These are phyloP conservation scores for Cladosporium sphaerospermum DNA, from an alignment of 2,329 filamentous ascomycete species.

Conservation along the genomic window DNA sequence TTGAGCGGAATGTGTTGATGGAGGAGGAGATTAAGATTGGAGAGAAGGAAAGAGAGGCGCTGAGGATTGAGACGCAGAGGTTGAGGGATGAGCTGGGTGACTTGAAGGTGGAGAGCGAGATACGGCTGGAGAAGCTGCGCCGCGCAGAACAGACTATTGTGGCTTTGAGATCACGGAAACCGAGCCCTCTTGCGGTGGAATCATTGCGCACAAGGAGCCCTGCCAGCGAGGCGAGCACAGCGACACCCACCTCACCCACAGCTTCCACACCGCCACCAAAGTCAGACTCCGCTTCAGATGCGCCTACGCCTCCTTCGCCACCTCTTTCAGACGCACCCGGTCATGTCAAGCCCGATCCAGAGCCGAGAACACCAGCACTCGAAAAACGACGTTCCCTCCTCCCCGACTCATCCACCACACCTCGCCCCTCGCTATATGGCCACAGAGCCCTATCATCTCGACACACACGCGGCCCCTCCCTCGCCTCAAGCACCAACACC, in stretches of 20 bases:
- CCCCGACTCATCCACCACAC: constrained; percentile 47
- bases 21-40: constrained; percentile 90
- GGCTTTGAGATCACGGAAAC: constrained; percentile 46
- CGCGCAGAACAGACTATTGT: constrained; percentile 53
- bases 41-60: constrained; percentile 81
- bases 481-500: constrained; percentile 30
- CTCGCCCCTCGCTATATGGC: constrained; percentile 42
- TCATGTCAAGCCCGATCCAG: constrained; percentile 35
- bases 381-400: constrained; percentile 41
- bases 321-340: constrained; percentile 82
- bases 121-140: constrained; percentile 87
- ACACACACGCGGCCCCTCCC: constrained; percentile 55
- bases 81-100: constrained; percentile 87
- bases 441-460: constrained; percentile 29
- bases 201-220: constrained; percentile 41
- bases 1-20: constrained; percentile 85
- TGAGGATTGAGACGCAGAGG: constrained; percentile 86
- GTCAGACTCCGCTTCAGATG: constrained; percentile 56
- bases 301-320: constrained; percentile 83
- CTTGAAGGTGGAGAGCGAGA: constrained; percentile 89
- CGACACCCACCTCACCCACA: constrained; percentile 78
- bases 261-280: constrained; percentile 78
- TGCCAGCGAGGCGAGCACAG: constrained; percentile 53
- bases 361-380: constrained; percentile 35
- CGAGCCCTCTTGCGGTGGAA: constrained; percentile 43